phyloP scores from a whole-genome alignment of 1,284 basidiomycete species.

The Ceratobasidium sp. region DNA sequence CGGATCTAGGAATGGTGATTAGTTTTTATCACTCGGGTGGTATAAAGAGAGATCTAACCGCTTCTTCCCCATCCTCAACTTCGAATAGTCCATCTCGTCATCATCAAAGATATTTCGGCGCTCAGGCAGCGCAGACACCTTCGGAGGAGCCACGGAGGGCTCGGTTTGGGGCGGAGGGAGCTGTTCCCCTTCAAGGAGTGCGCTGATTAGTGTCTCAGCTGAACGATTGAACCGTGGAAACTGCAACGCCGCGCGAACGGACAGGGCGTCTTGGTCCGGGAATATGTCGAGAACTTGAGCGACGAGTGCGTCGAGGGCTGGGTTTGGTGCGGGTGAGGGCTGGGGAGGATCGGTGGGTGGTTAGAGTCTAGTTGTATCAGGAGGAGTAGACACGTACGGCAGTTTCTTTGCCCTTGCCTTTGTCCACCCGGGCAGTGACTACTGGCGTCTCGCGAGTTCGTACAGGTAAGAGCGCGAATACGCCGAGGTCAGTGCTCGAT shows the following conservation, averaged over 20 bases:
- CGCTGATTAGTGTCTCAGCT: slow-evolving; percentile 48
- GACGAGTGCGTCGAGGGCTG: slow-evolving; percentile 46
- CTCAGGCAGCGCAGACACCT: slow-evolving; percentile 15
- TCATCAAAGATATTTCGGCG: slow-evolving; percentile 75
- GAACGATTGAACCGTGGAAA: slow-evolving; percentile 48
- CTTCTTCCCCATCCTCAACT: slow-evolving; percentile 71
- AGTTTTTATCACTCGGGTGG: not conserved
- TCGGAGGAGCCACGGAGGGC: not conserved
- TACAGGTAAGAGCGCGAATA: slow-evolving; percentile 9
- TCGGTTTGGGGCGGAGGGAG: slow-evolving; percentile 10
- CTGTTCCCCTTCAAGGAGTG: slow-evolving; percentile 49
- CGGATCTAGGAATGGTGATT: slow-evolving; percentile 54
- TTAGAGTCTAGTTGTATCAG: not conserved
- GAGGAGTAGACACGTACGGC: not conserved
- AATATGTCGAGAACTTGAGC: slow-evolving; percentile 51
- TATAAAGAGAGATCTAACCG: slow-evolving; percentile 56
- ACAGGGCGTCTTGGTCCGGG: slow-evolving; percentile 48
- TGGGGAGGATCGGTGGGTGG: not conserved
- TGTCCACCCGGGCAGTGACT: slow-evolving; percentile 5
- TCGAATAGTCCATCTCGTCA: slow-evolving; percentile 70
- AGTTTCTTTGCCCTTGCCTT: slow-evolving; percentile 43
- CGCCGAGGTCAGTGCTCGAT: slow-evolving; percentile 27
- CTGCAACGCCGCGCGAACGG: slow-evolving; percentile 49
- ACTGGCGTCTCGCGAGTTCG: not conserved
- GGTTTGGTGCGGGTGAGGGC: slow-evolving; percentile 24